phyloP scores from a whole-genome alignment of 805 yeast species.

The Metschnikowia noctiluminum region DNA sequence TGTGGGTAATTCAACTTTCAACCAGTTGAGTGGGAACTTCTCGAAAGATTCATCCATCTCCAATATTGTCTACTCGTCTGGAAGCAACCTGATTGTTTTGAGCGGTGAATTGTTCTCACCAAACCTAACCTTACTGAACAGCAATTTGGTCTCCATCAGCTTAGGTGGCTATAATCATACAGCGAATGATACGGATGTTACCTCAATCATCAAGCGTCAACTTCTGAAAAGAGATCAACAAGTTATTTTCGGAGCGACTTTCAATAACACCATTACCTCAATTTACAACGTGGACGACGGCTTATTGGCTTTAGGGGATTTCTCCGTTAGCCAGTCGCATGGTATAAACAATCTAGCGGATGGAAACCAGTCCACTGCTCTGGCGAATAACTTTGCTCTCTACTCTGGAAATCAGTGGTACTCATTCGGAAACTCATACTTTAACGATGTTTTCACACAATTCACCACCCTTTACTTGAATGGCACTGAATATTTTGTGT shows the following conservation, averaged over 20 bases:
- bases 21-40: constrained; percentile 29
- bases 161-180: constrained; percentile 30
- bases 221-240: constrained; percentile 18
- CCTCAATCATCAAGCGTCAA: constrained; percentile 5
- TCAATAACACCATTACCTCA: constrained; percentile 28
- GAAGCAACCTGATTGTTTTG: constrained; percentile 30
- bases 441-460: constrained; percentile 23
- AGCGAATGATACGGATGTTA: constrained; percentile 26
- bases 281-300: constrained; percentile 22
- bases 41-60: constrained; percentile 16
- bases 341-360: constrained; percentile 28
- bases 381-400: constrained; percentile 36
- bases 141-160: constrained; percentile 27
- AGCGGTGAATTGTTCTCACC: constrained; percentile 47
- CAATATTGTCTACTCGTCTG: constrained; percentile 6
- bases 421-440: constrained; percentile 36
- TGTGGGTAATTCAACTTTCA: constrained; percentile 41
- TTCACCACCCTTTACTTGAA: constrained; percentile 37
- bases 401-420: constrained; percentile 40
- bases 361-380: constrained; percentile 21
- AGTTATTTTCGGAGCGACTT: constrained; percentile 26
- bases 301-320: constrained; percentile 30
- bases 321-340: constrained; percentile 21
- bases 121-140: constrained; percentile 24
- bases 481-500: constrained; percentile 39